Evolutionary conservation across 2,329 filamentous ascomycete genomes (phyloP).

Genomic region (Claviceps sp.): DNA sequence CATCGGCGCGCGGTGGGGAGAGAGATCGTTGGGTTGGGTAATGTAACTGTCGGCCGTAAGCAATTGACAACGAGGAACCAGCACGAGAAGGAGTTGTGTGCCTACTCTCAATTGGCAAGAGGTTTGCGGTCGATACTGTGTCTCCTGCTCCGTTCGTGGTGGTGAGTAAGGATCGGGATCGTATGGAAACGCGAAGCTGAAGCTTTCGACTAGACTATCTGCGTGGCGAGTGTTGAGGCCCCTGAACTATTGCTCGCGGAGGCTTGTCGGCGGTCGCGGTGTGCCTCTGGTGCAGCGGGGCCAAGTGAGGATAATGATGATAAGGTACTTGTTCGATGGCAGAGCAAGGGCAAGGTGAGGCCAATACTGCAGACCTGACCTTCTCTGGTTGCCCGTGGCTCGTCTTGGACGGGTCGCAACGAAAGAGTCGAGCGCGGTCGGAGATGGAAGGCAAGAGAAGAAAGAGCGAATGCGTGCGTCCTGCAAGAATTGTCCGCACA

Average conservation of each 20-base stretch:
- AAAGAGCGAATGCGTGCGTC: conserved; percentile 36
- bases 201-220: conserved; percentile 1
- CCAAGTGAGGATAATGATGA: not conserved
- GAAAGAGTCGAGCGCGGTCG: conserved; percentile 36
- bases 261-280: not conserved
- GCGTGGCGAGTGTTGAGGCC: not conserved
- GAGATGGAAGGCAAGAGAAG: conserved; percentile 30
- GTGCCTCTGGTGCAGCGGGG: not conserved
- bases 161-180: conserved; percentile 10
- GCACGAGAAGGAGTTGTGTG: conserved; percentile 5
- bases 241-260: not conserved
- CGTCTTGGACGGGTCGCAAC: conserved; percentile 34
- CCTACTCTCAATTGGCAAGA: not conserved
- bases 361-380: not conserved
- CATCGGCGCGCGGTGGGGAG: conserved; percentile 34
- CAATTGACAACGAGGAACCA: conserved; percentile 1
- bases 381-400: conserved; percentile 2
- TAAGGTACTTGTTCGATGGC: not conserved
- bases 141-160: conserved; percentile 5
- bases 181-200: conserved; percentile 13
- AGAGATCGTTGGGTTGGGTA: not conserved
- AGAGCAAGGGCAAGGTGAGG: not conserved
- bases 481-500: conserved; percentile 25
- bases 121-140: not conserved
- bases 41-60: conserved; percentile 1